Percentiles rank a stretch among this genome's conserved stretches.
These are phyloP conservation scores for Stemphylium beticola DNA, from an alignment of 2,329 filamentous ascomycete species.

Conservation along the genomic window DNA sequence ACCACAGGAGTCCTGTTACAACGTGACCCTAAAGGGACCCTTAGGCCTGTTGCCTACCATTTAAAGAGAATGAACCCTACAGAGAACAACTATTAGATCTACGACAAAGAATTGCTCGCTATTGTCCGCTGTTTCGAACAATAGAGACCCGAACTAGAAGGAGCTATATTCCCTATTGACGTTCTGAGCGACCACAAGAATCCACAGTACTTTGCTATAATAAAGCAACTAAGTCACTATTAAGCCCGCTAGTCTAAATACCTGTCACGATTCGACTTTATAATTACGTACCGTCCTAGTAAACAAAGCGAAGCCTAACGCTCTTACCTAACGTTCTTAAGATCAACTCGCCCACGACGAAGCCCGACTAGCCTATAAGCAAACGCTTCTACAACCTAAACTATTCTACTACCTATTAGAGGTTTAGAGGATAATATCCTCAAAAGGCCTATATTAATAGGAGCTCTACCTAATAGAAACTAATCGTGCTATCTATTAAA, in stretches of 20 bases:
- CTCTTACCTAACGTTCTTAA: no score
- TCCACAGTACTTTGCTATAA: background rate
- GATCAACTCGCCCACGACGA: no score
- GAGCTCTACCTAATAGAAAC: no score
- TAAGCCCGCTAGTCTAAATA: background rate
- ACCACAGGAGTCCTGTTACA: background rate
- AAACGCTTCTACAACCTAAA: no score
- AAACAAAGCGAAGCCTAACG: no score
- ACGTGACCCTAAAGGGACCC: background rate
- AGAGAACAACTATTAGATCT: background rate
- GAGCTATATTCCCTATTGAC: background rate
- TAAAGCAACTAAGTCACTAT: background rate
- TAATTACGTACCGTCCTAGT: no score
- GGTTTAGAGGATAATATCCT: no score
- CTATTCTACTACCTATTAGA: no score
- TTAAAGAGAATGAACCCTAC: background rate
- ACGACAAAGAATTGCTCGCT: background rate
- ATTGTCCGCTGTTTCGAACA: background rate
- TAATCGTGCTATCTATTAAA: no score
- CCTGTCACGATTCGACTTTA: no score
- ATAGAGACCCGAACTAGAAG: background rate
- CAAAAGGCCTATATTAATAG: no score
- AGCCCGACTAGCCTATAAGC: no score
- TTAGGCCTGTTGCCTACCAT: background rate
- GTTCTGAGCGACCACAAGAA: background rate